Evolutionary conservation across 1,284 basidiomycete genomes (phyloP), one percentile per base, ranked within the genome.

Genomic region (Puccinia brachypodii): DNA sequence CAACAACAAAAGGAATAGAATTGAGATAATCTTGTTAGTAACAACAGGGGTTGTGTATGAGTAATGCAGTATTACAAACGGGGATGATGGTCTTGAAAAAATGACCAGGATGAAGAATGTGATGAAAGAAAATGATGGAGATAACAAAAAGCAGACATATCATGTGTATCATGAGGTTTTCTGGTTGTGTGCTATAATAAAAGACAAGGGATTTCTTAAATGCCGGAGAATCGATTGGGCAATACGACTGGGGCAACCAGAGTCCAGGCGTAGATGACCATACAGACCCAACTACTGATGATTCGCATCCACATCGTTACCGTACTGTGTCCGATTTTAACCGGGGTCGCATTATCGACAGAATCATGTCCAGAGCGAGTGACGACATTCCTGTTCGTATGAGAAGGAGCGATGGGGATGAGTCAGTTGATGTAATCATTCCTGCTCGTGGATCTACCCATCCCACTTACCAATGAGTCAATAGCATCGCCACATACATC

Each of bases 231-330:
- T 68, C 72, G 40, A 36, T 81, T 72, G 47, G 79, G 79, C 19
- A 81, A 73, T n/a, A 74, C 14, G 11, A 75, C 79, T 31, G 79
- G 79, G 0, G 79, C 79, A 16, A 81, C 8, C 47, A 81, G 40
- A 16, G 79, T 96, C 95, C 95, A 97, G 44, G 90, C 90, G 86
- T 97, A 98, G 71, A 98, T 88, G 60, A 91, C 85, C 88, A 96
- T 93, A 87, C 94, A 97, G 44, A 96, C 89, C 95, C 96, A 99
- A 84, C 93, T 93, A 69, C 94, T 96, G 47, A 98, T 92, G 66
- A 98, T 90, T 6, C 97, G 89, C 94, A 98, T 98, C 96, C 97
- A 99, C 96, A 99, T 99, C 2, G 96, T 95, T 4, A 94, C 92
- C 85, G 95, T 93, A 13, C 94, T 96, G 69, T 95, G 91, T 31